Percentiles rank a stretch among this genome's conserved stretches.
Conservation (phyloP, 805 yeast species). For the Cephaloascus albidus region DNA sequence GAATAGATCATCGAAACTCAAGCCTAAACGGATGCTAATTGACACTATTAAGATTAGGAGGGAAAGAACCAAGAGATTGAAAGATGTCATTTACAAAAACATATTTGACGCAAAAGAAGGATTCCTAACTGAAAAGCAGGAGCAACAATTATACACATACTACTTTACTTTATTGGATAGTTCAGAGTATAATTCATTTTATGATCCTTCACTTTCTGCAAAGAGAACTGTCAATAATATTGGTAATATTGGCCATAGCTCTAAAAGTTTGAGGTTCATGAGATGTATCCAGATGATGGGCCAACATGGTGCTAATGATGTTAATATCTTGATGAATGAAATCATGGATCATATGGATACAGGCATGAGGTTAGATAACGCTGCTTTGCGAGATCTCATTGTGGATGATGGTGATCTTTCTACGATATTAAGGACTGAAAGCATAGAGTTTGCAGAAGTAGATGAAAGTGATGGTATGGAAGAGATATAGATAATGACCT, state of each 20-base stretch:
- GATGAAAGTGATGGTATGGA: neutral
- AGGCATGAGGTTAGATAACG: too few species aligned
- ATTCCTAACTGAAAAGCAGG: constrained; percentile 24
- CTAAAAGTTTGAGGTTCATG: neutral
- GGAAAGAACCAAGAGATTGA: constrained; percentile 1
- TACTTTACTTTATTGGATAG: constrained; percentile 17
- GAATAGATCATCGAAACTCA: neutral
- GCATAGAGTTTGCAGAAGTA: too few species aligned
- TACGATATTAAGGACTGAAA: too few species aligned
- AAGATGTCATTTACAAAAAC: constrained; percentile 11
- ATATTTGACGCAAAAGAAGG: constrained; percentile 23
- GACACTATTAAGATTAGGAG: neutral
- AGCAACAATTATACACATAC: constrained; percentile 28
- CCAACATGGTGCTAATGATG: neutral
- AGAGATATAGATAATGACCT: too few species aligned
- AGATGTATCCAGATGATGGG: neutral
- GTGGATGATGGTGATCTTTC: neutral
- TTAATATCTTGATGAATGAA: neutral
- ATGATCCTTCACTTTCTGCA: constrained; percentile 12
- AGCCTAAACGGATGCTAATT: neutral
- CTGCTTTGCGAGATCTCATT: too few species aligned
- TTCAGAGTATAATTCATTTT: constrained; percentile 7
- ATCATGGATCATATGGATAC: neutral
- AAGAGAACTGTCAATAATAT: constrained; percentile 4
- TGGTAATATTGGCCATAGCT: neutral